Evolutionary conservation across 1,139 yeast species (phyloP).

Genomic region (Nakaseomyces uthaithaninus): DNA sequence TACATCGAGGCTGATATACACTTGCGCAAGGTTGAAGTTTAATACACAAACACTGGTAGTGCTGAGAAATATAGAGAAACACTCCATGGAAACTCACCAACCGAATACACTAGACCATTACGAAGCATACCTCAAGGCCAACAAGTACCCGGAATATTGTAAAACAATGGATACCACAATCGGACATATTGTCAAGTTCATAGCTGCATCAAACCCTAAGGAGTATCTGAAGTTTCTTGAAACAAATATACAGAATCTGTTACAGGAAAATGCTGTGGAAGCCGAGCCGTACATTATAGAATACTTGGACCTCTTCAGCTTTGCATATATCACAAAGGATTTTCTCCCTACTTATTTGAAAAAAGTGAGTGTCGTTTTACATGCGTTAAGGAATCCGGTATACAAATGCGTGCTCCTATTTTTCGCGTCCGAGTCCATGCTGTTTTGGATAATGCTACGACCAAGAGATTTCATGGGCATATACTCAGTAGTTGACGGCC

Average conservation of each 20-base stretch:
- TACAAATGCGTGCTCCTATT: constrained; percentile 24
- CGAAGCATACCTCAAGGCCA: constrained; percentile 14
- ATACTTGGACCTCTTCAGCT: constrained; percentile 26
- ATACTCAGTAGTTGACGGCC: constrained; percentile 8
- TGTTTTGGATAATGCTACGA: constrained; percentile 30
- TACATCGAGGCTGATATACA: constrained; percentile 19
- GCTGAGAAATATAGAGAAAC: constrained; percentile 20
- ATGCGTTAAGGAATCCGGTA: constrained; percentile 19
- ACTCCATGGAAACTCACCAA: constrained; percentile 10
- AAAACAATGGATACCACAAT: constrained; percentile 22
- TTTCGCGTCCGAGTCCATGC: constrained; percentile 25
- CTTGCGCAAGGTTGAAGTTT: constrained; percentile 22
- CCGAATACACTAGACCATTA: constrained; percentile 19
- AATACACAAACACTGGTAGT: constrained; percentile 19
- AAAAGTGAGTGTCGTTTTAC: constrained; percentile 17
- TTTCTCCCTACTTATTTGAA: constrained; percentile 22
- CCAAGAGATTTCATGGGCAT: constrained; percentile 23
- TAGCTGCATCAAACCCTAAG: constrained; percentile 29
- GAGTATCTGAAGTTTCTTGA: constrained; percentile 22
- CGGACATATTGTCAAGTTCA: constrained; percentile 22
- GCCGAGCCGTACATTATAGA: constrained; percentile 12
- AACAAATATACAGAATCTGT: constrained; percentile 18
- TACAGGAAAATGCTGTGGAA: constrained; percentile 9
- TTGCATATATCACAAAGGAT: constrained; percentile 20
- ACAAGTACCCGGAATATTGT: constrained; percentile 14